Percentiles rank a stretch among this genome's conserved stretches.
phyloP scores from a whole-genome alignment of 2,329 filamentous ascomycete genomes.

The Fusarium penzigii region DNA sequence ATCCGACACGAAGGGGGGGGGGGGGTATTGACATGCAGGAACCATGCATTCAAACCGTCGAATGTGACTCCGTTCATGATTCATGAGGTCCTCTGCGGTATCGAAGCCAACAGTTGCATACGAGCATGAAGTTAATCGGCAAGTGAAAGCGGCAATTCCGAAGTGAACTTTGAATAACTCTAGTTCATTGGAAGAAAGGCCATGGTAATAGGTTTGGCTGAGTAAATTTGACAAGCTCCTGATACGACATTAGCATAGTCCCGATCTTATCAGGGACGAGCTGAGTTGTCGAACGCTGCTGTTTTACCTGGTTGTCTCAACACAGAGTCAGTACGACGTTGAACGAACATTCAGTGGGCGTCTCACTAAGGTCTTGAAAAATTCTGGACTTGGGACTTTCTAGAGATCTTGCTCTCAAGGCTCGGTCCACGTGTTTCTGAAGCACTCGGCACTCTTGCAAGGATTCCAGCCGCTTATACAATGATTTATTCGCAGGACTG shows the following conservation, averaged over 20 bases:
- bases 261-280: neutral
- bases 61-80: too few relatives aligned
- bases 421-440: neutral
- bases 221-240: slow-evolving; percentile 6
- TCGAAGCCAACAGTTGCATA: slow-evolving; percentile 6
- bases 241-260: slow-evolving; percentile 3
- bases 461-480: neutral
- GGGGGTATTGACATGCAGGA: too few relatives aligned
- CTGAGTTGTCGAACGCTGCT: rapidly evolving
- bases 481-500: rapidly evolving
- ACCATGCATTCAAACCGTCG: too few relatives aligned
- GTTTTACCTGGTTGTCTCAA: neutral
- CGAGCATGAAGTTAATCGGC: slow-evolving; percentile 1
- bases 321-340: neutral
- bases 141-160: slow-evolving; percentile 4
- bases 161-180: slow-evolving; percentile 10
- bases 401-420: slow-evolving; percentile 5
- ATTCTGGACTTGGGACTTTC: slow-evolving; percentile 2
- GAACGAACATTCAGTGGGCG: rapidly evolving
- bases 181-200: neutral
- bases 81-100: too few relatives aligned
- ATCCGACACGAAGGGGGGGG: too few relatives aligned
- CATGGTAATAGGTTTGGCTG: neutral
- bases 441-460: neutral
- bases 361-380: neutral